Evolutionary conservation across 169 alveolate genomes (phyloP).

Genomic region (Cryptosporidium parvum): DNA sequence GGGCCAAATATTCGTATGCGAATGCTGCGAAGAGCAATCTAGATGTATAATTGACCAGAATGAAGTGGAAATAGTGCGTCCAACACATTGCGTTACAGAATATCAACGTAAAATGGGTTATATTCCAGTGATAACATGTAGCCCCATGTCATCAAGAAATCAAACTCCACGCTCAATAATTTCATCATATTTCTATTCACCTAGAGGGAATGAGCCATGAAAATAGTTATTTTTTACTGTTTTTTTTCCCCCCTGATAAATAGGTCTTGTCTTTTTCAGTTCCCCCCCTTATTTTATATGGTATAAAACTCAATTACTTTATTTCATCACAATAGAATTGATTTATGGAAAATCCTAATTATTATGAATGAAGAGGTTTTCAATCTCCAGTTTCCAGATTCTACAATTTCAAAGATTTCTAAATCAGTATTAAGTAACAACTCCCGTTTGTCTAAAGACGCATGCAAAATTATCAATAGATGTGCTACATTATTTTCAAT

Average conservation of each 20-base stretch:
- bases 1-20: conserved; percentile 57
- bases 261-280: conserved; percentile 12
- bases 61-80: conserved; percentile 67
- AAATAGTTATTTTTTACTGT: neutral
- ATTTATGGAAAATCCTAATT: neutral
- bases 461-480: conserved; percentile 38
- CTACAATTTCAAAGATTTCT: conserved; percentile 18
- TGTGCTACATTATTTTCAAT: conserved; percentile 56
- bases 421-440: conserved; percentile 13
- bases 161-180: conserved; percentile 61
- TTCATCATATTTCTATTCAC: conserved; percentile 44
- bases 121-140: conserved; percentile 54
- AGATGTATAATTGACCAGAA: conserved; percentile 62
- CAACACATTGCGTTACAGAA: conserved; percentile 16
- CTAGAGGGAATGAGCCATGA: conserved; percentile 6
- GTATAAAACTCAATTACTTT: neutral
- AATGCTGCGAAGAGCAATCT: conserved; percentile 42
- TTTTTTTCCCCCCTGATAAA: neutral
- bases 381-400: conserved; percentile 23
- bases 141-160: conserved; percentile 65
- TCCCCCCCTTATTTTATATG: conserved; percentile 6
- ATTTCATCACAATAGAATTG: neutral
- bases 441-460: conserved; percentile 20
- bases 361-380: neutral
- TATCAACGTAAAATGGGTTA: conserved; percentile 68